These are phyloP conservation scores for Exophiala xenobiotica DNA, from an alignment of 2,329 filamentous ascomycete genomes.

Conservation along the genomic window DNA sequence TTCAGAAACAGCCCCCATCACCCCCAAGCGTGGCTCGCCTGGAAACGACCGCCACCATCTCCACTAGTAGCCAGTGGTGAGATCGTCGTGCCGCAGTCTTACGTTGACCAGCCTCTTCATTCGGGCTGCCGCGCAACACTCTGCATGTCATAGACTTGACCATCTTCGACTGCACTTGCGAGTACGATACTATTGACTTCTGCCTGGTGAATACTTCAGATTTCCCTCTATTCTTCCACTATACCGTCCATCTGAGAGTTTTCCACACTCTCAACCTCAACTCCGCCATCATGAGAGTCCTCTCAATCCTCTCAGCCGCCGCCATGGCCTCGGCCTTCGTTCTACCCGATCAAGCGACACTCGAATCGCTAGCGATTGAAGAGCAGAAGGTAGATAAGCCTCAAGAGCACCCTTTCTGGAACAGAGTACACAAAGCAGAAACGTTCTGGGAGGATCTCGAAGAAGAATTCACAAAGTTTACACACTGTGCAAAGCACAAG, in stretches of 20 bases:
- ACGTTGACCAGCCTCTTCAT: neutral
- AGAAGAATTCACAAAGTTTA: constrained; percentile 34
- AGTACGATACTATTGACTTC: constrained; percentile 2
- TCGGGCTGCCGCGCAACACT: neutral
- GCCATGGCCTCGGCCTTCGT: constrained; percentile 29
- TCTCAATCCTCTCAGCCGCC: constrained; percentile 26
- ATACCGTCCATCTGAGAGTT: neutral
- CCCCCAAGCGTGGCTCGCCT: too few relatives aligned
- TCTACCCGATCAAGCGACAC: constrained; percentile 30
- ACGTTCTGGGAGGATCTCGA: constrained; percentile 32
- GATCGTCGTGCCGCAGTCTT: too few relatives aligned
- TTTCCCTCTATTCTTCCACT: constrained; percentile 1
- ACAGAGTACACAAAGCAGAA: constrained; percentile 23
- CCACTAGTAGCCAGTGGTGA: too few relatives aligned
- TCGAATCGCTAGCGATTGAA: constrained; percentile 26
- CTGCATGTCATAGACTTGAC: neutral
- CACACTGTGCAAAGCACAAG: constrained; percentile 45
- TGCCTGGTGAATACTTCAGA: constrained; percentile 7
- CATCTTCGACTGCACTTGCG: too few relatives aligned
- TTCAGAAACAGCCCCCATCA: too few relatives aligned
- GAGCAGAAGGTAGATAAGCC: constrained; percentile 18
- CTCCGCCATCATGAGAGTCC: constrained; percentile 24
- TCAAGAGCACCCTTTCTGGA: constrained; percentile 27
- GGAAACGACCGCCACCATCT: too few relatives aligned
- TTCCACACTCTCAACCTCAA: neutral